A percentile compares a stretch with the other conserved stretches of the same genome.
Conservation (phyloP, 495 filamentous ascomycete species). For the Penicillium salamii region DNA sequence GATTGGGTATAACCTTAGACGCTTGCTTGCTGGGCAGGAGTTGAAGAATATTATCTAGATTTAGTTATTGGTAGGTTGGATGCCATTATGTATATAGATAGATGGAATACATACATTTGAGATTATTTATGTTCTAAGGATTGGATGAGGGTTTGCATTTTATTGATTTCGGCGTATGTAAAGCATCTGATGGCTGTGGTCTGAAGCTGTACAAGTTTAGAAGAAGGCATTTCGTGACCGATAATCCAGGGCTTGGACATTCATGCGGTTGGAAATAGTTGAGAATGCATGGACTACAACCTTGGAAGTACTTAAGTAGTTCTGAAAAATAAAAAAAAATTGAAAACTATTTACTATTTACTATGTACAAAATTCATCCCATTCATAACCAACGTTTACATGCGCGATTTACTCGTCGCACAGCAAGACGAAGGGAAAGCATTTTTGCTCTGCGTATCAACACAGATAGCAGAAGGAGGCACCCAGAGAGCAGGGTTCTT, state of each 20-base stretch:
- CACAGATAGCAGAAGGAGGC: conserved; percentile 46
- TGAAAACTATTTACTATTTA: conserved; percentile 1
- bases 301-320: too few relatives aligned
- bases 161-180: too few relatives aligned
- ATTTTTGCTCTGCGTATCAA: conserved; percentile 26
- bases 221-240: too few relatives aligned
- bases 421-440: conserved; percentile 28
- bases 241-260: too few relatives aligned
- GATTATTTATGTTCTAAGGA: too few relatives aligned
- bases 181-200: too few relatives aligned
- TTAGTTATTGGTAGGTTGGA: not conserved
- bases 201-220: too few relatives aligned
- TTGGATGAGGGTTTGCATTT: too few relatives aligned
- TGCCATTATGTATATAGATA: not conserved
- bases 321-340: too few relatives aligned
- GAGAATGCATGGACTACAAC: too few relatives aligned
- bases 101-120: not conserved
- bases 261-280: too few relatives aligned
- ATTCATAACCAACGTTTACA: not conserved
- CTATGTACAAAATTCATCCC: not conserved
- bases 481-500: conserved; percentile 71
- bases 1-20: conserved; percentile 51
- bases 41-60: conserved; percentile 49
- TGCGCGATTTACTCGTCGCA: conserved; percentile 7
- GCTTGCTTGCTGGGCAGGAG: conserved; percentile 50